Conservation (phyloP, 352 stramenopile species). For the Globisporangium radiosum region DNA sequence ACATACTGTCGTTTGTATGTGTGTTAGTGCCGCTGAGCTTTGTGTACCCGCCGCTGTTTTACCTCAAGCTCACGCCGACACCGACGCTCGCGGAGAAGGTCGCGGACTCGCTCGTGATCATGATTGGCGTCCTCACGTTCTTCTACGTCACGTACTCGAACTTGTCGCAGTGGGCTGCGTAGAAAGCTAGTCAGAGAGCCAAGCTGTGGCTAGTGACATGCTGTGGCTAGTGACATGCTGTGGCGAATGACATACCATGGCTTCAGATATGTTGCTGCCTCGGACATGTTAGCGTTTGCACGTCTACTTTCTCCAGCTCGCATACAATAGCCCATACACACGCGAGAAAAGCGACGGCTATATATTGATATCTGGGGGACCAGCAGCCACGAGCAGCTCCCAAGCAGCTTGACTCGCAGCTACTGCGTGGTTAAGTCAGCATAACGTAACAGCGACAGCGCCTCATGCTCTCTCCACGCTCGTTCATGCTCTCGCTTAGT, state of each 20-base stretch:
- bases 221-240: too few relatives aligned
- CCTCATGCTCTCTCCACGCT: too few relatives aligned
- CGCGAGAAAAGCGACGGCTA: background rate
- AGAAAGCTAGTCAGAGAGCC: conserved; percentile 16
- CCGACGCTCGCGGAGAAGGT: conserved; percentile 39
- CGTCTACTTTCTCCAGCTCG: too few relatives aligned
- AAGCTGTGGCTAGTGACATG: too few relatives aligned
- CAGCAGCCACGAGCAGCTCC: too few relatives aligned
- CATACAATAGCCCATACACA: background rate
- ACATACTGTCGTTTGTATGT: too few relatives aligned
- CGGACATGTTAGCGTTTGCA: too few relatives aligned
- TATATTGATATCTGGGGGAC: background rate
- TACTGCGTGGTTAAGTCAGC: too few relatives aligned
- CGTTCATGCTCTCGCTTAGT: conserved; percentile 30
- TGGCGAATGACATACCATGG: too few relatives aligned
- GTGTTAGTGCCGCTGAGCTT: conserved; percentile 71
- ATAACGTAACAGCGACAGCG: too few relatives aligned
- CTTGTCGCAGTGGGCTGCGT: conserved; percentile 44
- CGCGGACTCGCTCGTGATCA: conserved; percentile 49
- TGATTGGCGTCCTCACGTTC: conserved; percentile 66
- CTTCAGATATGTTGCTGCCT: too few relatives aligned
- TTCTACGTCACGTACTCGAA: conserved; percentile 83
- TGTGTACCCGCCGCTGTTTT: conserved; percentile 74
- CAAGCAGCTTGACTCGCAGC: too few relatives aligned
- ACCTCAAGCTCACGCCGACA: conserved; percentile 63